Evolutionary conservation across 768 basidiomycete species (phyloP), one percentile per base, ranked within the genome.

Genomic region (Leccinum uliginosum): DNA sequence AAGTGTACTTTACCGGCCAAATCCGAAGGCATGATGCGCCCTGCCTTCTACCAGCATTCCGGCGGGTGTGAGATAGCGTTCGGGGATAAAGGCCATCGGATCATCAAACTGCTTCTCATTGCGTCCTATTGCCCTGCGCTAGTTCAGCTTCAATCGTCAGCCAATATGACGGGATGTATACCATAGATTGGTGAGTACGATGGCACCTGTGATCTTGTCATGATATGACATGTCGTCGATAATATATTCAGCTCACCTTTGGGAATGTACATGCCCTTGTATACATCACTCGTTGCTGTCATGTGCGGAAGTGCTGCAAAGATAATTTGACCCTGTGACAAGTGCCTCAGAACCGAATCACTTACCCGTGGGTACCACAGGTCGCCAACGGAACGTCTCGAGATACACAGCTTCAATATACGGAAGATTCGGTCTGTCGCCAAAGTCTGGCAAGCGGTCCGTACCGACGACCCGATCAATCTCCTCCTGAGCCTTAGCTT

Each of bases 31-130:
- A 3, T 51, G 34, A 6, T 35, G 30, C 1, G 24, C n/a, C 9
- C 38, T 23, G 4, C 44, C 61, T 17, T 62, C 57, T 2, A 29
- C 40, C 14, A 68, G 52, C 14, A 44, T 51, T n/a, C 68, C 70
- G 0, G 51, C 14, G 1, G 59, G 2, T 7, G 59, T 61, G 12
- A 86, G 63, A 70, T 81, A 83, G 38, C 85, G 75, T 58, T 84
- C 81, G 6, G 86, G 84, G 24, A 76, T 73, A 70, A 85, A 85
- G 7, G 62, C 60, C 55, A 75, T 75, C 5, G 85, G 78, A 32
- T 84, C 75, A 7, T 78, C 76, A 67, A 83, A 86, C 43, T 73
- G 69, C 3, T 61, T 66, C 52, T 77, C 75, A 62, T 86, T 80
- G 54, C 82, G 83, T 17, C 77, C 71, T 34, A 79, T 77, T 6